Evolutionary conservation across 805 yeast species (phyloP).

Genomic region (Candida ipomoeae): DNA sequence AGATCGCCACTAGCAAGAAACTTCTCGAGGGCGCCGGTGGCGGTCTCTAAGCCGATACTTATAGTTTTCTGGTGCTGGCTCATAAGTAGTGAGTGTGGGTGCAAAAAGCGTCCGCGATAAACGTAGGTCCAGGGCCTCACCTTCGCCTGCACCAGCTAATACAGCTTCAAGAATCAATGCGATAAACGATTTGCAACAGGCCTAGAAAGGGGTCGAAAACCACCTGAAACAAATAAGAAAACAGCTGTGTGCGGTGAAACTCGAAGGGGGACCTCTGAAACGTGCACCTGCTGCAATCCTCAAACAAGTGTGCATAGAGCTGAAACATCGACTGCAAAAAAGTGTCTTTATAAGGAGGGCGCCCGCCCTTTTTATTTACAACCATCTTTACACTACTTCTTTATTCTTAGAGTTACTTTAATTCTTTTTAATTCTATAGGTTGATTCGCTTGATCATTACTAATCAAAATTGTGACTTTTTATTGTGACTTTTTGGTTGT

Average conservation of each 20-base stretch:
- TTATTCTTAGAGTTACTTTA: not conserved
- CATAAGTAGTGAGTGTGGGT: constrained; percentile 5
- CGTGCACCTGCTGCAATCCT: constrained; percentile 1
- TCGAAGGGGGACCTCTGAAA: not conserved
- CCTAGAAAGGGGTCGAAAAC: not conserved
- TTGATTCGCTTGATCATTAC: no score
- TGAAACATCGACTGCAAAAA: constrained; percentile 6
- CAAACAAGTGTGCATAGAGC: constrained; percentile 5
- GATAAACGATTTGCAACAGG: not conserved
- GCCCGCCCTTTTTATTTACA: not conserved
- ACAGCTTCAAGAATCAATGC: not conserved
- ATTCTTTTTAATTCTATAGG: no score
- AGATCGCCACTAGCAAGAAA: constrained; percentile 11
- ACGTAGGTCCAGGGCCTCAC: not conserved
- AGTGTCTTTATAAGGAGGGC: not conserved
- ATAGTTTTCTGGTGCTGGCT: constrained; percentile 8
- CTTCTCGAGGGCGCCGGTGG: constrained; percentile 12
- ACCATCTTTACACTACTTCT: not conserved
- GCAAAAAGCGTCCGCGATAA: constrained; percentile 1
- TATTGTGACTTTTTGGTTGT: no score
- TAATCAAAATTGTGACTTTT: no score
- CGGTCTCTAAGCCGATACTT: constrained; percentile 13
- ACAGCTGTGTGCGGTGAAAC: not conserved
- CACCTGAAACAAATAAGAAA: not conserved
- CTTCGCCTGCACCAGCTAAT: not conserved